Base-by-base conservation (phyloP, 257 asterid species). In the Gardenia jasminoides region DNA sequence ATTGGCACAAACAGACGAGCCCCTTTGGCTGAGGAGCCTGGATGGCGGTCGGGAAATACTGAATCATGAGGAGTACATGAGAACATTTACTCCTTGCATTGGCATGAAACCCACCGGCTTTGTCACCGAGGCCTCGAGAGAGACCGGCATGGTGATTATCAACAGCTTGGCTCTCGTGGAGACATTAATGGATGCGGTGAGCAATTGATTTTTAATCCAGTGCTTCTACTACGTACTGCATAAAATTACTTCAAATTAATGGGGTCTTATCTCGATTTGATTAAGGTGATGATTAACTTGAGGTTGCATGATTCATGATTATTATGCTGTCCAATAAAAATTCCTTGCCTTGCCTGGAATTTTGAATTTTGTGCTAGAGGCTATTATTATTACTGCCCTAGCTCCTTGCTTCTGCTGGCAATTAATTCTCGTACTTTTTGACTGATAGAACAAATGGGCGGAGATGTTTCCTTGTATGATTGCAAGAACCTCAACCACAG, bases 11-110 rank as follows among this genome's bases (percentile, higher is more conserved):
- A 68, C 81, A 0, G 92, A 88, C 43, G 96, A 88, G 78, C 97
- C 99, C 6, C 89, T 96, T 26, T 96, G 99, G 99, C 22, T 91
- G 5, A 79, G 88, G 80, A 85, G 89, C 86, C 36, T 75, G 19
- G 97, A 87, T 56, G 91, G 90, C 10, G 97, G 91, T 9, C 82
- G 85, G 39, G 91, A 86, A 17, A 65, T 90, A 1, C 79, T 88
- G 52, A 85, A 88, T 65, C 85, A 85, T 47, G 92, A 88, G 44
- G 90, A 88, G 70, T 88, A 88, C 54, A 6, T 76, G 66, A 87
- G 88, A 58, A 72, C 78, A n/a, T 88, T 83, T 71, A 80, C 82
- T 65, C 89, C 90, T 61, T 80, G 88, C 78, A 82, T 85, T 59
- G 92, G 90, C 59, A 74, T 87, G 89, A 88, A 78, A 77, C 92